A percentile compares a stretch with the other conserved stretches of the same genome.
These are phyloP conservation scores for Isabelozyma pseudorhagii DNA, from an alignment of 805 yeast species.

Conservation along the genomic window DNA sequence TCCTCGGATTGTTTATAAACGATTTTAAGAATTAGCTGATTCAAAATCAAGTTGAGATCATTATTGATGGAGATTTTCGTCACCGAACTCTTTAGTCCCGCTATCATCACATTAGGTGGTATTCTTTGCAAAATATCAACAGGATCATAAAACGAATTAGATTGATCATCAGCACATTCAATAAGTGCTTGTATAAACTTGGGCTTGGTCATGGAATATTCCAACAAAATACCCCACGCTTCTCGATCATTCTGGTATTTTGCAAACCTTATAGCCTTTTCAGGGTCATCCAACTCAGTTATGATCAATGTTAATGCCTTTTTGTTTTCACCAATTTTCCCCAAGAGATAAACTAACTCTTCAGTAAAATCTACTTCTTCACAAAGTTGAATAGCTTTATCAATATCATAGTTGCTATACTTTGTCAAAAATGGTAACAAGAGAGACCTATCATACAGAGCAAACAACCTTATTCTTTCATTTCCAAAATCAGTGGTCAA, in stretches of 20 bases:
- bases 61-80: constrained; percentile 62
- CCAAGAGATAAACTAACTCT: constrained; percentile 79
- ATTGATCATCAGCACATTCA: constrained; percentile 59
- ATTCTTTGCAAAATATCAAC: constrained; percentile 65
- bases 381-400: constrained; percentile 66
- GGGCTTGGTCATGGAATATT: constrained; percentile 68
- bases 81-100: constrained; percentile 61
- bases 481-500: constrained; percentile 60
- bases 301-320: constrained; percentile 76
- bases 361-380: constrained; percentile 49
- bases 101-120: constrained; percentile 58
- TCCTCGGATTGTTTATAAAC: constrained; percentile 29
- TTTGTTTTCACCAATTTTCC: constrained; percentile 75
- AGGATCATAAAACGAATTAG: constrained; percentile 49
- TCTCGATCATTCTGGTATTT: constrained; percentile 63
- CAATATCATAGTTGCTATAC: constrained; percentile 64
- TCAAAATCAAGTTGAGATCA: constrained; percentile 50
- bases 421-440: constrained; percentile 61
- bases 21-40: constrained; percentile 47
- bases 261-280: constrained; percentile 78
- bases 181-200: constrained; percentile 73
- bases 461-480: constrained; percentile 60
- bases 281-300: constrained; percentile 73
- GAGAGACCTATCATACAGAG: constrained; percentile 53
- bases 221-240: constrained; percentile 76